A percentile compares a stretch with the other conserved stretches of the same genome.
Conservation (phyloP, 2,329 filamentous ascomycete species). For the Emergomyces africanus region DNA sequence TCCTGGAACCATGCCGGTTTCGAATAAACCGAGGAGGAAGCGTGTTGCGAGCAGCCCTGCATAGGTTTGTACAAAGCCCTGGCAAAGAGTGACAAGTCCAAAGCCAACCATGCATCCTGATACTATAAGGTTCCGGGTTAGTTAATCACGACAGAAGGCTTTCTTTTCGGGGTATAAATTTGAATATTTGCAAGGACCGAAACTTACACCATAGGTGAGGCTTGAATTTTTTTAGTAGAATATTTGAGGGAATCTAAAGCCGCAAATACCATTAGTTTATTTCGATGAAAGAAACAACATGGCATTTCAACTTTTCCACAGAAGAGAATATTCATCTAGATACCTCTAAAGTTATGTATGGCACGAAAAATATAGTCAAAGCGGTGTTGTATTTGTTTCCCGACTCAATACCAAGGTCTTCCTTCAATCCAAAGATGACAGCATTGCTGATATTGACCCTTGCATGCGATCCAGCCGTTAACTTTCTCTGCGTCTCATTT, state of each 20-base stretch:
- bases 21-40: conserved; percentile 73
- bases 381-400: conserved; percentile 58
- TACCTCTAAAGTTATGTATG: conserved; percentile 48
- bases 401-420: conserved; percentile 46
- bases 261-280: background rate
- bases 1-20: conserved; percentile 59
- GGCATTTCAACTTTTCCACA: background rate
- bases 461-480: conserved; percentile 10
- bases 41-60: conserved; percentile 62
- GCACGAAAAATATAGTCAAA: conserved; percentile 70
- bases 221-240: conserved; percentile 54
- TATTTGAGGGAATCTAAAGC: conserved; percentile 57
- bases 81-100: conserved; percentile 58
- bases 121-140: conserved; percentile 29
- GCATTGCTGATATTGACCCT: conserved; percentile 75
- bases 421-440: conserved; percentile 49
- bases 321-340: background rate
- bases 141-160: background rate
- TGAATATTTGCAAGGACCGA: background rate
- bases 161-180: background rate
- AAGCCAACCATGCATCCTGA: conserved; percentile 76
- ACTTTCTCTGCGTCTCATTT: conserved; percentile 3
- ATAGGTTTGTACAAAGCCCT: conserved; percentile 70
- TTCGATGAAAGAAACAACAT: background rate
- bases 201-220: conserved; percentile 52